Conservation (phyloP, 768 basidiomycete species). For the Collybia mongolica region DNA sequence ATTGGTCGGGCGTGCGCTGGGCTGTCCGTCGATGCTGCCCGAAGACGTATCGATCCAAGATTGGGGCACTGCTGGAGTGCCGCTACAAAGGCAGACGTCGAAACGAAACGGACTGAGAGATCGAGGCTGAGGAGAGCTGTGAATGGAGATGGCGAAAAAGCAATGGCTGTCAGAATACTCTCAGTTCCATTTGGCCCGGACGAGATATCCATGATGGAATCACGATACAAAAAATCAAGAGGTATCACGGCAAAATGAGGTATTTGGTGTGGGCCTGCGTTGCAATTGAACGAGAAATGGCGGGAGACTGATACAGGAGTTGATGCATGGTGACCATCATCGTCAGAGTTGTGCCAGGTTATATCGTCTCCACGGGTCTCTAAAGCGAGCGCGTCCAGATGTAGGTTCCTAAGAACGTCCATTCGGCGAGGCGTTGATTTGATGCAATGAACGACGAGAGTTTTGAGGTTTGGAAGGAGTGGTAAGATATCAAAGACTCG, state of each 20-base stretch:
- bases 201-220: conserved; percentile 9
- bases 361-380: conserved; percentile 13
- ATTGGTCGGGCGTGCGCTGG: not conserved
- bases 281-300: conserved; percentile 13
- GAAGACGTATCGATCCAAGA: conserved; percentile 15
- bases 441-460: conserved; percentile 14
- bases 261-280: conserved; percentile 7
- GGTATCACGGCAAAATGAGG: conserved; percentile 4
- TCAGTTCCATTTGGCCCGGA: conserved; percentile 17
- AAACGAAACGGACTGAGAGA: conserved; percentile 12
- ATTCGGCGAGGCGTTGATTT: conserved; percentile 7
- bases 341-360: conserved; percentile 5
- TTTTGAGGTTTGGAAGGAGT: conserved; percentile 11
- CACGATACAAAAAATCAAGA: conserved; percentile 11
- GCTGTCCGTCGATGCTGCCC: conserved; percentile 11
- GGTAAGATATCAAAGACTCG: conserved; percentile 9
- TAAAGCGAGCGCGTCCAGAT: conserved; percentile 13
- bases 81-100: conserved; percentile 10
- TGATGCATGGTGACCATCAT: not conserved
- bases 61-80: conserved; percentile 14
- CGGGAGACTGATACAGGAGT: conserved; percentile 14
- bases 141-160: conserved; percentile 5
- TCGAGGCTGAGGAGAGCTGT: conserved; percentile 12
- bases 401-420: conserved; percentile 3
- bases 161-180: conserved; percentile 10